Evolutionary conservation across 495 filamentous ascomycete genomes (phyloP), one percentile per base, ranked within the genome.

Genomic region (Venustampulla echinocandica): DNA sequence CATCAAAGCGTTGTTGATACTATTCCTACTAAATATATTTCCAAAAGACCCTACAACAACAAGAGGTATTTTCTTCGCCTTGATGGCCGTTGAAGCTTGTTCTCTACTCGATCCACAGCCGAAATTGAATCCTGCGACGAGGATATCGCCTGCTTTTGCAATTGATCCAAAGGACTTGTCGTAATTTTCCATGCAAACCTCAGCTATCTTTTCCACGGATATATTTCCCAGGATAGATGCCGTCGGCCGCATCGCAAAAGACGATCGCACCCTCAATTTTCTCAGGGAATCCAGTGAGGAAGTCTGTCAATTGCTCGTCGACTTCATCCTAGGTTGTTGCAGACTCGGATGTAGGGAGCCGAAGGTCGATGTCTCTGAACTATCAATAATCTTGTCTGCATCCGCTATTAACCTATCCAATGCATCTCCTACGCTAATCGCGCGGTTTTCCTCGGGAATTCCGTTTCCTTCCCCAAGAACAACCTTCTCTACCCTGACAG

Each of bases 161-260:
- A 81, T 65, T 0, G 59, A 44, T 3, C 66, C 53, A 62, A 98
- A 96, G 3, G 61, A 44, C 0, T 71, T 54, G 61, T 97, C 90
- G 65, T 94, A 98, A 69, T 98, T 98, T 53, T 79, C 70, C 87
- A 98, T 94, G 63, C 82, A 87, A 1, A 90, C 89, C 53, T 82
- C 62, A 0, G 88, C 87, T 90, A 96, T 96, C 21, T 75, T 80
- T 34, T 83, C 78, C 0, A 57, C 64, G 0, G 86, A 67, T 94
- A 57, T 84, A 86, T 57, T 89, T 87, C 0, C 85, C 87, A 2
- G 90, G 86, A 62, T 98, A 95, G 62, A 97, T 95, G n/a, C 43
- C 71, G 55, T 88, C 82, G 0, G 84, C 87, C 10, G 71, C 73
- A 46, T 85, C 76, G 57, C 75, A 82, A 57, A 81, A 87, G 20